Evolutionary conservation across 345 rosid species (phyloP), one percentile per base, ranked within the genome.

Genomic region (Ceriops decandra): DNA sequence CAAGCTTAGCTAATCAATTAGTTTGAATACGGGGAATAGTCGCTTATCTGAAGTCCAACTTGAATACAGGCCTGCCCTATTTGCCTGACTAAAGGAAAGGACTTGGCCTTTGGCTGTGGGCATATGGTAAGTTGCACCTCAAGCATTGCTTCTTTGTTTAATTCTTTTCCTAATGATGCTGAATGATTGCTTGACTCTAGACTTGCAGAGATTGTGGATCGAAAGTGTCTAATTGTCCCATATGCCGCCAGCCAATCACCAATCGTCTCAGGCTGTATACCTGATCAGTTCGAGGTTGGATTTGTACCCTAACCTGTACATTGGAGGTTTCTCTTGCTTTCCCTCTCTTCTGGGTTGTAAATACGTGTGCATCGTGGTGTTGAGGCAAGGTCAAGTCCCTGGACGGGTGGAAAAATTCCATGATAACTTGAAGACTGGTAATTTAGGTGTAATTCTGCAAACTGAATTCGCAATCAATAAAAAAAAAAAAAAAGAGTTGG

Each of bases 101-200:
- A 89, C 67, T 63, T 84, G 82, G 91, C 96, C 52, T 88, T 87
- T 27, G 72, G 74, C 30, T 87, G 96, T 57, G 93, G 96, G 36
- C 96, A 91, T 80, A 85, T 81, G 91, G 97, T 89, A 68, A 79
- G 88, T 72, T 65, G 64, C 68, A 46, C 20, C 31, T 42, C 11
- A 35, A 10, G 17, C 27, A 28, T 7, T 4, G 3, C 33, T 58
- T 24, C 56, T 62, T 20, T 35, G 7, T 59, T 5, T 28, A 22
- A 21, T 8, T 7, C 35, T 62, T 36, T 27, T 56, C 5, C 36
- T 11, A 24, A 3, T 5, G 16, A 35, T 4, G 38, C 56, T 31
- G 7, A 64, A 51, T 11, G 33, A 42, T 57, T 67, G 10, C 7
- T 2, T 21, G 31, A 33, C 49, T 68, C 63, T 79, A 89, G 92